These are phyloP conservation scores for Pseudomicrostroma phylloplanum DNA, from an alignment of 1,284 basidiomycete species.

Conservation along the genomic window DNA sequence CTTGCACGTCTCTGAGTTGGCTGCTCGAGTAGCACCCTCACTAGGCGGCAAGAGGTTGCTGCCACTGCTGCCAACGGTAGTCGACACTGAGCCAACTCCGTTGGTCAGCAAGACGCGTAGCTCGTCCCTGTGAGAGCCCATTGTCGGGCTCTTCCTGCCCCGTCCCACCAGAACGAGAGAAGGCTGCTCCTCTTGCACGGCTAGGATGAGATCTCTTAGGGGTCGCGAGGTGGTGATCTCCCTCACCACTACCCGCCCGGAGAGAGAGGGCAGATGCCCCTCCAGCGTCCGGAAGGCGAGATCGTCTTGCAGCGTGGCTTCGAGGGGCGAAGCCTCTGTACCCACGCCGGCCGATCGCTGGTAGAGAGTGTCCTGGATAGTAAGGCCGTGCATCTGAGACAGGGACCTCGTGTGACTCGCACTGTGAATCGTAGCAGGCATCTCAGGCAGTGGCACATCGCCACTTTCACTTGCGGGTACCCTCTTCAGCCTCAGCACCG, in stretches of 20 bases:
- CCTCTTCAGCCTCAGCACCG: conserved; percentile 28
- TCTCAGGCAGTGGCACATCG: conserved; percentile 19
- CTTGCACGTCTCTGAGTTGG: conserved; percentile 40
- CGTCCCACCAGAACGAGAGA: conserved; percentile 35
- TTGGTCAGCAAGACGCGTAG: conserved; percentile 22
- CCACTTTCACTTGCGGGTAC: conserved; percentile 26
- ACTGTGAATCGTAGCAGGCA: conserved; percentile 40
- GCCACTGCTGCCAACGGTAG: neutral
- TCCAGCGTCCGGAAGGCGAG: conserved; percentile 27
- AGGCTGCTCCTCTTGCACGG: conserved; percentile 23
- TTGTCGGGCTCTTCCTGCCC: conserved; percentile 32
- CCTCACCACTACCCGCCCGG: neutral
- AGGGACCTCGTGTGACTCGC: conserved; percentile 1
- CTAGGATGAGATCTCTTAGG: conserved; percentile 16
- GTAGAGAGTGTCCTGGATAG: conserved; percentile 33
- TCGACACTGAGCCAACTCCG: neutral
- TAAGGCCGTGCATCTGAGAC: conserved; percentile 15
- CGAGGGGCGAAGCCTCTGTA: conserved; percentile 21
- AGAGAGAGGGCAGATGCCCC: conserved; percentile 19
- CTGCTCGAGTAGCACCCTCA: conserved; percentile 12
- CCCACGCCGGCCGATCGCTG: conserved; percentile 15
- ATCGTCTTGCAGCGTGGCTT: conserved; percentile 38
- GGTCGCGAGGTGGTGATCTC: conserved; percentile 7
- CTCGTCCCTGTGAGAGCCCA: conserved; percentile 37
- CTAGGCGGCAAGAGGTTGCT: conserved; percentile 7